phyloP scores from a whole-genome alignment of 1,284 basidiomycete species.

The Ustilago curta region DNA sequence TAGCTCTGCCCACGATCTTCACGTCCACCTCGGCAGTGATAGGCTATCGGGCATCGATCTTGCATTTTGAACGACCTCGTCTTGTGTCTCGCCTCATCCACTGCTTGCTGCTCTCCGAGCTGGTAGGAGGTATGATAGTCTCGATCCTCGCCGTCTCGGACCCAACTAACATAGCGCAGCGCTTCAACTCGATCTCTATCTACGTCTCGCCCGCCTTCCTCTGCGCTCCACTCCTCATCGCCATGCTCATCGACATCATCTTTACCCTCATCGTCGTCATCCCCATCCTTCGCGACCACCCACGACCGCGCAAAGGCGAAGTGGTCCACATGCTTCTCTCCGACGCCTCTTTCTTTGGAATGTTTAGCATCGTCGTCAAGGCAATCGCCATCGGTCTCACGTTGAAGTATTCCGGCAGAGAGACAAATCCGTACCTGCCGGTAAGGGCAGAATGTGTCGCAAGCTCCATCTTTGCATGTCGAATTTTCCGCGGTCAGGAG shows the following conservation, averaged over 20 bases:
- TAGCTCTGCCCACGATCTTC: slow-evolving; percentile 22
- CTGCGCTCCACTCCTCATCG: slow-evolving; percentile 14
- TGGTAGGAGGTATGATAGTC: slow-evolving; percentile 5
- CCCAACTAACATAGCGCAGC: background rate
- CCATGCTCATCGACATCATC: slow-evolving; percentile 22
- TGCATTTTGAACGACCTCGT: slow-evolving; percentile 23
- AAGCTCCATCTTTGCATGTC: slow-evolving; percentile 34
- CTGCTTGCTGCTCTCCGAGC: slow-evolving; percentile 8
- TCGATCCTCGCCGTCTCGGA: slow-evolving; percentile 1
- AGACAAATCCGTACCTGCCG: slow-evolving; percentile 21
- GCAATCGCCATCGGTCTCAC: slow-evolving; percentile 10
- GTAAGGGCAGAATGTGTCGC: slow-evolving; percentile 21
- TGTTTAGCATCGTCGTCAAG: slow-evolving; percentile 23
- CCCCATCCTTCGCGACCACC: slow-evolving; percentile 7
- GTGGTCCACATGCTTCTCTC: slow-evolving; percentile 26
- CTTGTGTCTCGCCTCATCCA: slow-evolving; percentile 13
- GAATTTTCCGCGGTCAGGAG: slow-evolving; percentile 40
- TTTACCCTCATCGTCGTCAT: slow-evolving; percentile 28
- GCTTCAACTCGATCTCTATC: background rate
- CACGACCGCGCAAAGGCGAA: slow-evolving; percentile 14
- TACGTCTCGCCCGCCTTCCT: slow-evolving; percentile 24
- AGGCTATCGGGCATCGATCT: slow-evolving; percentile 23
- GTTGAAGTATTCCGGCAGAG: background rate
- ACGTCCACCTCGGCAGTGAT: slow-evolving; percentile 35
- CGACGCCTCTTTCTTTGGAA: slow-evolving; percentile 34